A percentile compares a stretch with the other conserved stretches of the same genome.
Conservation (phyloP, 306 rosid genomes). For the Clitoria ternatea region DNA sequence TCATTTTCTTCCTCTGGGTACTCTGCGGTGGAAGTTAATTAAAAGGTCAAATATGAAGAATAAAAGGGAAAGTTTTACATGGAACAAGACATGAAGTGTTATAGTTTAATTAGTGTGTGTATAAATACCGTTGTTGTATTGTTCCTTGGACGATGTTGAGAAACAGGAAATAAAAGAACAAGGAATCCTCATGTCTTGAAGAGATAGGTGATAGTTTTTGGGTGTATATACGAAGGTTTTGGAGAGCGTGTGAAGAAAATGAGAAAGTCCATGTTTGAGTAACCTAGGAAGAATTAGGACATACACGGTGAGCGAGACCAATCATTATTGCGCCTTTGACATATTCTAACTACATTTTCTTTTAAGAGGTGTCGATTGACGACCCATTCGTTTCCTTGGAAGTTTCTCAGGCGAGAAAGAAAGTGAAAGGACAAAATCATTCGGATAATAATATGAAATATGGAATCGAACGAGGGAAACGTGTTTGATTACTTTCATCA, state of each 20-base stretch:
- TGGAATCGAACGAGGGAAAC: background rate
- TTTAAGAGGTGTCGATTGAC: background rate
- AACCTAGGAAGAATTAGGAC: background rate
- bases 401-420: background rate
- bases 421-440: background rate
- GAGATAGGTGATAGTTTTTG: background rate
- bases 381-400: background rate
- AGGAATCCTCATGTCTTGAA: background rate
- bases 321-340: background rate
- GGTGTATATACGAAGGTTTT: conserved; percentile 11
- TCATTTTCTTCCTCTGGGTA: conserved; percentile 33
- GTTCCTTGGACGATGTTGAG: background rate
- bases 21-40: background rate
- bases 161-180: background rate
- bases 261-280: background rate
- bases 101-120: background rate
- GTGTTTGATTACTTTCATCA: too few relatives aligned
- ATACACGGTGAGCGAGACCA: background rate
- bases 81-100: background rate
- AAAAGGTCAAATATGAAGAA: background rate
- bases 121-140: background rate
- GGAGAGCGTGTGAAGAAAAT: background rate
- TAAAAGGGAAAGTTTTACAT: background rate
- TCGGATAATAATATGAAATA: background rate
- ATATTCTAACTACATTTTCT: background rate